Evolutionary conservation across 2,329 filamentous ascomycete species (phyloP).

Genomic region (Colletotrichum musicola): DNA sequence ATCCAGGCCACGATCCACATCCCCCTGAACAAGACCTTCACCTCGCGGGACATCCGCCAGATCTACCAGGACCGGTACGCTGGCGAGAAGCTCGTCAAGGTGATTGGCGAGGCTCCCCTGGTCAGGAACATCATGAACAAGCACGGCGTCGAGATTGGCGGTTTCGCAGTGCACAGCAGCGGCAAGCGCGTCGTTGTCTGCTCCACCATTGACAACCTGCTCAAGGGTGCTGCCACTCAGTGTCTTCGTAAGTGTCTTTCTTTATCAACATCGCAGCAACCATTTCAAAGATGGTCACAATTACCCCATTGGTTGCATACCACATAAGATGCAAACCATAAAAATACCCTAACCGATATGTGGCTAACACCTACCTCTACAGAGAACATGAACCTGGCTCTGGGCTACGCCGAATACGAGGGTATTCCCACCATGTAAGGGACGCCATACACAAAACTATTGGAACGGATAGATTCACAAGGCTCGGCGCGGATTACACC

Average conservation of each 20-base stretch:
- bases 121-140: slow-evolving; percentile 88
- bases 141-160: slow-evolving; percentile 94
- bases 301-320: too few relatives aligned
- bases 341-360: too few relatives aligned
- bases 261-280: not conserved
- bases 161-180: slow-evolving; percentile 90
- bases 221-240: slow-evolving; percentile 94
- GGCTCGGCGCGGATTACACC: slow-evolving; percentile 34
- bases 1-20: slow-evolving; percentile 94
- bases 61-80: slow-evolving; percentile 97
- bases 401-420: slow-evolving; percentile 89
- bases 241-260: slow-evolving; percentile 79
- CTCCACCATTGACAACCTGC: slow-evolving; percentile 91
- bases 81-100: slow-evolving; percentile 94
- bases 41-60: slow-evolving; percentile 90
- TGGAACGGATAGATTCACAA: slow-evolving; percentile 30
- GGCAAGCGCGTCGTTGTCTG: slow-evolving; percentile 96
- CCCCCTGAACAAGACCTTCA: slow-evolving; percentile 87
- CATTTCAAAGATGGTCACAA: too few relatives aligned
- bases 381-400: slow-evolving; percentile 95
- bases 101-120: slow-evolving; percentile 84
- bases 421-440: slow-evolving; percentile 75
- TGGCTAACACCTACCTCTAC: slow-evolving; percentile 28
- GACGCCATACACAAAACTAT: not conserved
- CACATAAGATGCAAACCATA: too few relatives aligned